Percentiles rank a stretch among this genome's conserved stretches.
Conservation (phyloP, 441 rosid species). For the Adansonia grandidieri region DNA sequence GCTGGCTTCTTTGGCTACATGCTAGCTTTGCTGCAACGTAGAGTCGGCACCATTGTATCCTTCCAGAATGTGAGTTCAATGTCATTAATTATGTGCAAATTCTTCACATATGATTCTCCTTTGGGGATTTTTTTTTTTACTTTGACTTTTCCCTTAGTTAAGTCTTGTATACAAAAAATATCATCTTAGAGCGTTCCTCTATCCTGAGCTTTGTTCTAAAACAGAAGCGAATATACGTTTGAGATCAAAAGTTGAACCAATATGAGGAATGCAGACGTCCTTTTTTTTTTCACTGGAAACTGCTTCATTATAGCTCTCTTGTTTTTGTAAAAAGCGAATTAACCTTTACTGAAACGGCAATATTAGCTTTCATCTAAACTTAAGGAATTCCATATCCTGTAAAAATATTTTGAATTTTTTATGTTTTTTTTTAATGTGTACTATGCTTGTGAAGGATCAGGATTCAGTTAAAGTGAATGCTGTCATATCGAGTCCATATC, state of each 20-base stretch:
- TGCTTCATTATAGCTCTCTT: neutral
- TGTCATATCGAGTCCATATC: slow-evolving; percentile 38
- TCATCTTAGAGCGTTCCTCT: neutral
- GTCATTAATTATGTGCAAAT: slow-evolving; percentile 1
- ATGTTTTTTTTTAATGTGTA: neutral
- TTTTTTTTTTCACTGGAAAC: neutral
- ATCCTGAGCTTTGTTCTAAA: neutral
- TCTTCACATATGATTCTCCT: neutral
- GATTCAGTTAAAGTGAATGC: slow-evolving; percentile 33
- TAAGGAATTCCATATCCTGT: neutral
- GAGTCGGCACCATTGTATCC: slow-evolving; percentile 66
- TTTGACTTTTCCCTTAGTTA: neutral
- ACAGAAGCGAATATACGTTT: neutral
- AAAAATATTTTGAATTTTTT: neutral
- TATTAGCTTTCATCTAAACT: neutral
- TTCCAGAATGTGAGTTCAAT: slow-evolving; percentile 57
- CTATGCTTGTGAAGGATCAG: slow-evolving; percentile 54
- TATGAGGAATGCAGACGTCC: neutral
- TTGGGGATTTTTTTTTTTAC: neutral
- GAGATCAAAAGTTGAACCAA: neutral
- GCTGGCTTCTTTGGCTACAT: slow-evolving; percentile 87
- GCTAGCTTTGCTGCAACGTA: slow-evolving; percentile 79
- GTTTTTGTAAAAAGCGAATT: neutral
- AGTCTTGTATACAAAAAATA: neutral
- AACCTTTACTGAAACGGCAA: slow-evolving; percentile 13